Evolutionary conservation across 257 asterid genomes (phyloP).

Genomic region (Solanum ossicruentum): DNA sequence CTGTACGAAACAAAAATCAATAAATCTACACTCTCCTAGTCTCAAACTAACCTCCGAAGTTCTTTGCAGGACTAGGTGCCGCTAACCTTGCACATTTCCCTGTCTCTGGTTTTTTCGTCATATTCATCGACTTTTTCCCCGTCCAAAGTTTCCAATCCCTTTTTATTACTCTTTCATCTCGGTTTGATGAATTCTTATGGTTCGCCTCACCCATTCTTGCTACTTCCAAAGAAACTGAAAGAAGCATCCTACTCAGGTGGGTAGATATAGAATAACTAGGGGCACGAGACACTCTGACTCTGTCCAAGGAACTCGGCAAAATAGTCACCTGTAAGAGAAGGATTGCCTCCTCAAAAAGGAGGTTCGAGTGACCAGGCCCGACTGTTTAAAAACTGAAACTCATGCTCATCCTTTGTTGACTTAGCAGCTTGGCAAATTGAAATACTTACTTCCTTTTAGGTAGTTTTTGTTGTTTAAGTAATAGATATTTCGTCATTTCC

Average conservation of each 20-base stretch:
- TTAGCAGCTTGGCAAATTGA: not conserved
- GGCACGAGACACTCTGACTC: not conserved
- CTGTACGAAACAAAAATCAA: not conserved
- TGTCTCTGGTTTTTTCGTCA: not conserved
- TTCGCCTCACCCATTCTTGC: not conserved
- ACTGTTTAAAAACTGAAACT: not conserved
- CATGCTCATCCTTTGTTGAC: not conserved
- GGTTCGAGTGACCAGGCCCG: not conserved
- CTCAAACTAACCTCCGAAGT: not conserved
- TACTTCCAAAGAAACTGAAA: not conserved
- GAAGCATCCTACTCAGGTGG: not conserved
- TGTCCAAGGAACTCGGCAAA: not conserved
- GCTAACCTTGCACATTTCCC: not conserved
- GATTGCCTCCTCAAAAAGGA: not conserved
- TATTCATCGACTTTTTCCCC: not conserved
- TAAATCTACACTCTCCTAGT: not conserved
- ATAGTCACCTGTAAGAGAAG: not conserved
- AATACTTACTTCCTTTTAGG: not conserved
- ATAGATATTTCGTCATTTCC: not conserved
- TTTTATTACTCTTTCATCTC: not conserved
- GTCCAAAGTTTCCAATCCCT: not conserved
- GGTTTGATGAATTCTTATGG: not conserved
- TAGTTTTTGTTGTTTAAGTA: not conserved
- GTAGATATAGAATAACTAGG: not conserved
- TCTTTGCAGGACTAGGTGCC: not conserved